Percentiles rank a stretch among this genome's conserved stretches.
These are phyloP conservation scores for Solanum sejunctum DNA, from an alignment of 257 asterid species.

Conservation along the genomic window DNA sequence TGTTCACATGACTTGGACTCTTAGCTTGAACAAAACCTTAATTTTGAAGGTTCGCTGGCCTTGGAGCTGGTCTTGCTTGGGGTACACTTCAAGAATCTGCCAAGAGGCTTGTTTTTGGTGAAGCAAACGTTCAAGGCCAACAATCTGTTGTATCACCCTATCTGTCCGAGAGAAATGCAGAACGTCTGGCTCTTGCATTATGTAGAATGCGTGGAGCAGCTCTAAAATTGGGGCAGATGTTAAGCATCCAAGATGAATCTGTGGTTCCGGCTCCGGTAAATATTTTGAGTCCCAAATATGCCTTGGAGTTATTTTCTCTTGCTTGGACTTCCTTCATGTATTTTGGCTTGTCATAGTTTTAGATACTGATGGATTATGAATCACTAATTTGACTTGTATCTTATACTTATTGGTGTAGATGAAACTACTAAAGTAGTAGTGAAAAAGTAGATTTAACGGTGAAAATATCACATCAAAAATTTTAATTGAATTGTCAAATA, in stretches of 20 bases:
- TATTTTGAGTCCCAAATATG: not conserved
- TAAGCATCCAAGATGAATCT: conserved; percentile 95
- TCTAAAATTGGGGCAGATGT: conserved; percentile 92
- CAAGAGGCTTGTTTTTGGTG: conserved; percentile 71
- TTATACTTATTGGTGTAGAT: not conserved
- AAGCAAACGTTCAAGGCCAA: conserved; percentile 27
- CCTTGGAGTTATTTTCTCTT: not conserved
- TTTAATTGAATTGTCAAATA: not conserved
- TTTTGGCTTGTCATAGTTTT: not conserved
- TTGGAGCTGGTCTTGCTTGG: conserved; percentile 98
- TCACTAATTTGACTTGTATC: not conserved
- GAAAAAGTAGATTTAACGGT: not conserved
- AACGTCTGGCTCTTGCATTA: conserved; percentile 92
- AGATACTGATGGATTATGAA: not conserved
- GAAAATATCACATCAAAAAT: not conserved
- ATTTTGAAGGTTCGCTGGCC: conserved; percentile 80
- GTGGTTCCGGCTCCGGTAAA: conserved; percentile 88
- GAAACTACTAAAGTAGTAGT: not conserved
- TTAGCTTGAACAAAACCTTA: conserved; percentile 6
- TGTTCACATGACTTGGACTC: conserved; percentile 8
- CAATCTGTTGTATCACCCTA: conserved; percentile 51
- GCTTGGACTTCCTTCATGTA: not conserved
- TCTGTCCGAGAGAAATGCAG: conserved; percentile 82
- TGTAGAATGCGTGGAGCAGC: conserved; percentile 99
- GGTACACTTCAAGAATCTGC: conserved; percentile 95